Percentiles rank a stretch among this genome's conserved stretches.
Conservation (phyloP, 2,329 filamentous ascomycete genomes). For the Trichoderma cornu-damae region DNA sequence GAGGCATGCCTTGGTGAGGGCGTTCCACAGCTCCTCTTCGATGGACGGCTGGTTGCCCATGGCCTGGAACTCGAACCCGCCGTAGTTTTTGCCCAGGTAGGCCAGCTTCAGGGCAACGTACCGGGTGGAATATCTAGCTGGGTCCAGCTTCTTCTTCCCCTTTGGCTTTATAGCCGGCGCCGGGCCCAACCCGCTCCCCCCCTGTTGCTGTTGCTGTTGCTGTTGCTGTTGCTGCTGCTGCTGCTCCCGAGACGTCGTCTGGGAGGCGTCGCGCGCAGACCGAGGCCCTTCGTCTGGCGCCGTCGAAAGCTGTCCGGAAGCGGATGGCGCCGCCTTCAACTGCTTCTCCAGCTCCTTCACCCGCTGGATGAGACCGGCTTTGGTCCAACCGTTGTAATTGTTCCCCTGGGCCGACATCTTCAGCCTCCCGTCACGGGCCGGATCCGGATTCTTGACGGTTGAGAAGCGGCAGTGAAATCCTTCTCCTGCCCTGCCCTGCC, state of each 20-base stretch:
- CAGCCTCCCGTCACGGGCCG: background rate
- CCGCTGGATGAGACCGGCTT: conserved; percentile 61
- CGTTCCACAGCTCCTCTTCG: conserved; percentile 92
- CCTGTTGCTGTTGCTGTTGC: background rate
- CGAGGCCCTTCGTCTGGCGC: background rate
- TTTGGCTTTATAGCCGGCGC: conserved; percentile 33
- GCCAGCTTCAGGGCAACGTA: conserved; percentile 89
- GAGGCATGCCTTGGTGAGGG: conserved; percentile 72
- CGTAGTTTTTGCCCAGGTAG: conserved; percentile 86
- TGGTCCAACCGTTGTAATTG: conserved; percentile 65
- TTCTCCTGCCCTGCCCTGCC: conserved; percentile 7
- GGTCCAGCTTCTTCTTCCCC: conserved; percentile 60
- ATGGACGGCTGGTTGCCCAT: conserved; percentile 72
- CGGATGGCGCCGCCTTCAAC: conserved; percentile 41
- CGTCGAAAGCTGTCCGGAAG: background rate
- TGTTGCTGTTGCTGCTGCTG: background rate
- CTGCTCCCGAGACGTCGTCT: background rate
- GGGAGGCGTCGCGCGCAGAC: background rate
- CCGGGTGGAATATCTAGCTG: conserved; percentile 74
- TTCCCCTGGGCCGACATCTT: conserved; percentile 32
- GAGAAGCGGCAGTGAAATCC: conserved; percentile 16
- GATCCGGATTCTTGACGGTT: conserved; percentile 10
- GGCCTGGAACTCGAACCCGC: conserved; percentile 84
- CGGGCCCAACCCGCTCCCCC: too few species aligned
- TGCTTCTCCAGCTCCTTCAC: conserved; percentile 64